phyloP scores from a whole-genome alignment of 805 yeast genomes.

The Wickerhamiella siamensis region DNA sequence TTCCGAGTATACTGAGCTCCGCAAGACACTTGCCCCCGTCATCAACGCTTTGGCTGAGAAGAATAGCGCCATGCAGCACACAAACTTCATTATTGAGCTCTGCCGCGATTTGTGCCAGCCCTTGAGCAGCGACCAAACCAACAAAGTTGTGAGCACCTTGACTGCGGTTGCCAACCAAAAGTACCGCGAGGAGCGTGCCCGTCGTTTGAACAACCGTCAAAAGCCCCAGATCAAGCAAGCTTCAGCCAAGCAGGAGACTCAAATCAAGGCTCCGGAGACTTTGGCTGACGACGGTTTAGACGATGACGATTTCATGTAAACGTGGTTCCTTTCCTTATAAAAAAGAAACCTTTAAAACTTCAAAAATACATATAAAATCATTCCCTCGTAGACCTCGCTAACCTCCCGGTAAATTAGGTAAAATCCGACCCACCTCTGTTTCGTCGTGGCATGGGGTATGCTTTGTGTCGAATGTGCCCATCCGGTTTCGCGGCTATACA shows the following conservation, averaged over 20 bases:
- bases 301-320: conserved; percentile 31
- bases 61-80: conserved; percentile 48
- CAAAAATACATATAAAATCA: too few relatives aligned
- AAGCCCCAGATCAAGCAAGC: conserved; percentile 73
- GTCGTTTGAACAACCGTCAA: conserved; percentile 80
- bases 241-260: conserved; percentile 46
- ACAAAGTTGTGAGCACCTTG: conserved; percentile 76
- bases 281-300: conserved; percentile 29
- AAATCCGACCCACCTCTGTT: too few relatives aligned
- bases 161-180: conserved; percentile 72
- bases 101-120: conserved; percentile 77
- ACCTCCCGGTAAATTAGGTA: too few relatives aligned
- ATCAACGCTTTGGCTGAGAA: conserved; percentile 46
- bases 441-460: too few relatives aligned
- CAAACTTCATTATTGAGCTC: conserved; percentile 68
- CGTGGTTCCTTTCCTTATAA: too few relatives aligned
- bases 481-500: conserved; percentile 50
- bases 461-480: conserved; percentile 80
- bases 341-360: too few relatives aligned
- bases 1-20: conserved; percentile 61
- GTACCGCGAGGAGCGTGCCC: conserved; percentile 79
- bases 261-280: conserved; percentile 35
- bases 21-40: conserved; percentile 54
- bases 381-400: too few relatives aligned
- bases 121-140: conserved; percentile 60